phyloP scores from a whole-genome alignment of 2,329 filamentous ascomycete genomes.

The Alternaria solani region DNA sequence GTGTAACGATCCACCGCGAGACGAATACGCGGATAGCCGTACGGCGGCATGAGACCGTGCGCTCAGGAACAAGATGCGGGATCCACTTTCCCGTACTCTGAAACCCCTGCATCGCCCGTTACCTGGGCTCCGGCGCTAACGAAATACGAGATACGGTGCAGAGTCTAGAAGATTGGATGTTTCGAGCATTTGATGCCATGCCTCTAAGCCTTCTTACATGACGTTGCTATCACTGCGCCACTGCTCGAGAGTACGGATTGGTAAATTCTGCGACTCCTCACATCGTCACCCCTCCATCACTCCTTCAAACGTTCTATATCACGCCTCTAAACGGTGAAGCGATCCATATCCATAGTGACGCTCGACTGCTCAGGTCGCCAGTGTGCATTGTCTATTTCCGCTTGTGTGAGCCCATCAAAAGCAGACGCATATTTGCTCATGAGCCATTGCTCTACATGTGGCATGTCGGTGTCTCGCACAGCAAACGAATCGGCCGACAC shows the following conservation, averaged over 20 bases:
- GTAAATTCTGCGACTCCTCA: neutral
- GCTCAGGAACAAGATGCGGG: neutral
- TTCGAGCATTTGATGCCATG: neutral
- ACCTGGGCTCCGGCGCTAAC: neutral
- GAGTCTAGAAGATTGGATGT: neutral
- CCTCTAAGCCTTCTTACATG: neutral
- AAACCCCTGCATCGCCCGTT: constrained; percentile 3
- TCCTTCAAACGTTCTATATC: neutral
- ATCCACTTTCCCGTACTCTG: constrained; percentile 1
- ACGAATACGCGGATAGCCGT: constrained; percentile 3
- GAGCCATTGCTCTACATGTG: constrained; percentile 1
- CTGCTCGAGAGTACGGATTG: neutral
- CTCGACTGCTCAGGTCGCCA: neutral
- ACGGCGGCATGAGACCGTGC: neutral
- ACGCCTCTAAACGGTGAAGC: neutral
- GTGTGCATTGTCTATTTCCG: neutral
- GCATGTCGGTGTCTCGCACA: neutral
- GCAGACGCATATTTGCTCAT: neutral
- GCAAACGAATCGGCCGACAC: neutral
- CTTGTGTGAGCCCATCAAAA: neutral
- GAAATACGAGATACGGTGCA: constrained; percentile 1
- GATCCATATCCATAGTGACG: neutral
- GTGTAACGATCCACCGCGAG: neutral
- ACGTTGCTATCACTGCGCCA: neutral
- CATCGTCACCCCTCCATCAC: neutral